Percentiles rank a stretch among this genome's conserved stretches.
These are phyloP conservation scores for Colletotrichum sp. DNA, from an alignment of 2,329 filamentous ascomycete genomes.

Conservation along the genomic window DNA sequence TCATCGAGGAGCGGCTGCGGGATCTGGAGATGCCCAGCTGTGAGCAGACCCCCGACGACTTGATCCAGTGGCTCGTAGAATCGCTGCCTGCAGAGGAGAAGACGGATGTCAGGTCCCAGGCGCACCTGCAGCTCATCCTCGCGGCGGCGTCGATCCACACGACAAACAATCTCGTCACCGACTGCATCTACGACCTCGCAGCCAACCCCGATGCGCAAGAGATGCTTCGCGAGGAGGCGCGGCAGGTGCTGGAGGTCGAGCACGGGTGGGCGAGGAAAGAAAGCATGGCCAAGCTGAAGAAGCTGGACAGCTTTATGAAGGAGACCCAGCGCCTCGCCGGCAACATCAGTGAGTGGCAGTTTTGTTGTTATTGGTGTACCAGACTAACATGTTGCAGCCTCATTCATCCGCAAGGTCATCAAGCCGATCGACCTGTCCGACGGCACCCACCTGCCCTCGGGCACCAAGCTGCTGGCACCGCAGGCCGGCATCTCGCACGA, in stretches of 20 bases:
- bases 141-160: conserved; percentile 51
- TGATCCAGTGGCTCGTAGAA: conserved; percentile 51
- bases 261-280: conserved; percentile 47
- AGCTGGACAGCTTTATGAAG: conserved; percentile 55
- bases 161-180: conserved; percentile 48
- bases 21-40: conserved; percentile 41
- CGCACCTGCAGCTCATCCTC: conserved; percentile 49
- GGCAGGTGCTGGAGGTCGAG: conserved; percentile 43
- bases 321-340: conserved; percentile 45
- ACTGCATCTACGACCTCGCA: conserved; percentile 56
- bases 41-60: conserved; percentile 42
- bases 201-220: conserved; percentile 52
- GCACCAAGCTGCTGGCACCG: conserved; percentile 46
- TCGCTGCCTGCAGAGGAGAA: conserved; percentile 42
- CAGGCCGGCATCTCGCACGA: conserved; percentile 47
- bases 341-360: conserved; percentile 44
- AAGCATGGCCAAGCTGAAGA: conserved; percentile 48
- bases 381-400: conserved; percentile 35
- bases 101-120: conserved; percentile 40
- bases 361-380: not conserved
- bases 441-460: conserved; percentile 46
- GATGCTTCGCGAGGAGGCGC: conserved; percentile 54
- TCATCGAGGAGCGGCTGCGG: conserved; percentile 51
- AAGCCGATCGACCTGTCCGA: conserved; percentile 50
- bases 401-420: conserved; percentile 51